Percentiles rank a stretch among this genome's conserved stretches.
Conservation (phyloP, 768 basidiomycete species). For the Cubamyces sp. region DNA sequence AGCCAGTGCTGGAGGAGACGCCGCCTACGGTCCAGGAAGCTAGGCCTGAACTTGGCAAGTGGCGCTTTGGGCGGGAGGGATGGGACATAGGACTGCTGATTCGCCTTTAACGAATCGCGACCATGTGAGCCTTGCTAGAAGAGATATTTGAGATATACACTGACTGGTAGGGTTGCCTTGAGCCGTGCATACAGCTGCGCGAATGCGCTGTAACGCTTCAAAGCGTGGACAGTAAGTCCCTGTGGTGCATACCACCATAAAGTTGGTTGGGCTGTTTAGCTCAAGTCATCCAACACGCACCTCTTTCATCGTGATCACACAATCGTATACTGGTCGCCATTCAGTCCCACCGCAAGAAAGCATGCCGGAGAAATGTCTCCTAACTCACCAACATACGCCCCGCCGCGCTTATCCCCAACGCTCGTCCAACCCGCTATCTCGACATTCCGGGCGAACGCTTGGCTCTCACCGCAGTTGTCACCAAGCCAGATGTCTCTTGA, state of each 20-base stretch:
- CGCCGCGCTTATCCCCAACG: conserved; percentile 67
- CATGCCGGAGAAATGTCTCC: not conserved
- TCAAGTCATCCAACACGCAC: conserved; percentile 29
- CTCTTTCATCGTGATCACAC: conserved; percentile 69
- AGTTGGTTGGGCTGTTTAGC: not conserved
- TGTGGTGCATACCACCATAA: conserved; percentile 27
- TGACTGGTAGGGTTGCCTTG: conserved; percentile 55
- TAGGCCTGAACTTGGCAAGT: conserved; percentile 65
- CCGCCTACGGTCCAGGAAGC: conserved; percentile 67
- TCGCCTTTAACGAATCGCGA: conserved; percentile 37
- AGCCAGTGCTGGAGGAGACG: conserved; percentile 70
- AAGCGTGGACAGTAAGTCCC: conserved; percentile 65
- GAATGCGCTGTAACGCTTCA: conserved; percentile 73
- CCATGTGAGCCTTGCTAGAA: conserved; percentile 4
- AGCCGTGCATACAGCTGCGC: conserved; percentile 54
- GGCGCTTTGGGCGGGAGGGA: conserved; percentile 71
- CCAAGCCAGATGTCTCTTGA: conserved; percentile 73
- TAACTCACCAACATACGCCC: conserved; percentile 65
- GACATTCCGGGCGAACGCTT: conserved; percentile 66
- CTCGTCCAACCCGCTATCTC: conserved; percentile 71
- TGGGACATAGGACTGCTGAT: conserved; percentile 54
- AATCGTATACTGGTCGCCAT: conserved; percentile 59
- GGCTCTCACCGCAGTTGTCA: conserved; percentile 58
- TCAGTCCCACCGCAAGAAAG: not conserved
- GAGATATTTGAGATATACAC: conserved; percentile 23